Base-by-base conservation (phyloP, 768 basidiomycete genomes). In the Serendipita sp. region DNA sequence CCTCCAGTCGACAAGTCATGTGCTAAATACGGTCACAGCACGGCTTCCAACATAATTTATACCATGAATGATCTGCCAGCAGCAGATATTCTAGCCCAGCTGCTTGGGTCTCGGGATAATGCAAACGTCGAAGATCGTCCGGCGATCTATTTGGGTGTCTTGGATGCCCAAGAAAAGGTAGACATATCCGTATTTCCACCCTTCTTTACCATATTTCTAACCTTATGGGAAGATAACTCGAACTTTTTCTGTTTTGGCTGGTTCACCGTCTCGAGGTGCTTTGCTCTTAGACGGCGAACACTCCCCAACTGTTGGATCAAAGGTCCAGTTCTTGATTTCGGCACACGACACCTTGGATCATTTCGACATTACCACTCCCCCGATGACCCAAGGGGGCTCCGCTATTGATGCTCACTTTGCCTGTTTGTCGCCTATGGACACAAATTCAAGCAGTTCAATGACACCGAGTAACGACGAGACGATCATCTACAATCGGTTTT, bases 241-340 rank as follows among this genome's bases (percentile, higher is more conserved):
- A 32, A n/a, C n/a, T 5, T 35, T 60, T n/a, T 60, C 56, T 28
- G 35, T 60, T 5, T 60, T 35, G 23, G 56, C 56, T 7, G 56
- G 56, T n/a, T 60, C 56, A 30, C 56, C 56, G 7, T 60, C 56
- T 36, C 56, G 56, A 30, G 56, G 56, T 4, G 56, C 56, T 5
- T n/a, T 60, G 56, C 56, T 60, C 23, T n/a, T 60, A 60, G 56
- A 60, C n/a, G 56, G 23, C 10, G 56, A 60, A 32, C 3, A n/a
- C 10, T 23, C 56, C 3, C 56, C 56, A 8, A n/a, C 10, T 11
- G 35, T 32, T n/a, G 56, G 56, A 8, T n/a, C 18, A 32, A 60
- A 23, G 8, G 56, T 32, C 23, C 23, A 23, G 28, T 60, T 60
- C 35, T 28, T 60, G 3, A 32, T 35, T 35, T n/a, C 16, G 8